These are phyloP conservation scores for Schoenoplectus tabernaemontani DNA, from an alignment of 202 grass and related monocot species.

Conservation along the genomic window DNA sequence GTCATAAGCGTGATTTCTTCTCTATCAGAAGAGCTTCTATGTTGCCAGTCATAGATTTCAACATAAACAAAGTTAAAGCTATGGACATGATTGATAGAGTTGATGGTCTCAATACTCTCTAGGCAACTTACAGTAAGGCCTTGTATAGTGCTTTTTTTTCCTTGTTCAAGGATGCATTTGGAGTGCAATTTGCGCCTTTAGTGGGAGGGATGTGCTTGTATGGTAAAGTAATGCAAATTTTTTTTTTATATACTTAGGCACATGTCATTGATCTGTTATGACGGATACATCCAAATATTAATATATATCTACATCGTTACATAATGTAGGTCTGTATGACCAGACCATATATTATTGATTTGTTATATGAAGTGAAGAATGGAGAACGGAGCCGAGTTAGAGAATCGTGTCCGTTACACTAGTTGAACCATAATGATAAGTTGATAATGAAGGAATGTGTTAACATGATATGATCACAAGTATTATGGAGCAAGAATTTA, in stretches of 20 bases:
- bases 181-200: neutral
- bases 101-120: slow-evolving; percentile 51
- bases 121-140: neutral
- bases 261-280: neutral
- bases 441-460: too few relatives aligned
- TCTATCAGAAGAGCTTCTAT: slow-evolving; percentile 43
- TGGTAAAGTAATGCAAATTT: neutral
- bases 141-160: neutral
- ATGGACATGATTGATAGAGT: slow-evolving; percentile 83
- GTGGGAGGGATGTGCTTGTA: neutral
- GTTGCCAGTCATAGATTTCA: slow-evolving; percentile 80
- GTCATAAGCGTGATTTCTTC: slow-evolving; percentile 56
- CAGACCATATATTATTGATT: too few relatives aligned
- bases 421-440: too few relatives aligned
- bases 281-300: neutral
- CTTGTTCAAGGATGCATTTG: neutral
- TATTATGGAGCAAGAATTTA: too few relatives aligned
- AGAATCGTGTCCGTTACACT: too few relatives aligned
- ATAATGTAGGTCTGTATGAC: too few relatives aligned
- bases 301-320: too few relatives aligned
- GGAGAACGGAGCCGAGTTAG: too few relatives aligned
- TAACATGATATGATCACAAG: too few relatives aligned
- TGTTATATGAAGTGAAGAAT: too few relatives aligned
- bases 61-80: slow-evolving; percentile 64
- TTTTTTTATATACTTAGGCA: neutral